Evolutionary conservation across 2,329 filamentous ascomycete species (phyloP), one percentile per base, ranked within the genome.

Genomic region (Aureobasidium sp.): DNA sequence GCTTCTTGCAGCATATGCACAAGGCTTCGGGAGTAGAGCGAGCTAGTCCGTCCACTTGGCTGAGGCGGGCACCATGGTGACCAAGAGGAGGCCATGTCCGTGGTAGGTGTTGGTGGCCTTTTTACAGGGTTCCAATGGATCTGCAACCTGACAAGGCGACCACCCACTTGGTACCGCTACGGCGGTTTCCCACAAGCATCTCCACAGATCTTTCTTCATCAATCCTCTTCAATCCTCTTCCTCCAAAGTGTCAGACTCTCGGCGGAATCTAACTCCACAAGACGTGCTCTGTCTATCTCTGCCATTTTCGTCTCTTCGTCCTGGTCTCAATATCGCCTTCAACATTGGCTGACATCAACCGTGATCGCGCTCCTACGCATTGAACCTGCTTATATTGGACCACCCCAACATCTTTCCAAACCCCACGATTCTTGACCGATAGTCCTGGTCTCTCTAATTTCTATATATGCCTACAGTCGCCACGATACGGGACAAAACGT

Each of bases 21-120:
- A 37, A 55, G 36, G 51, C 27, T 5, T 10, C 51, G 51, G 37
- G 15, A 55, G 37, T 29, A 32, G 15, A 55, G 26, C 10, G 32
- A 29, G 51, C 37, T 43, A 46, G 29, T 24, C 4, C 13, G 29
- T 24, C 4, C 13, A 57, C 39, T 59, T n/a, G 43, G 41, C 32
- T 34, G 32, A 46, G n/a, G 39, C 27, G 39, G 26, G 53, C 27
- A n/a, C 27, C 12, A 29, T 46, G 53, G n/a, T 57, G n/a, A 44
- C 41, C 52, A 56, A 41, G 39, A 46, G 9, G 41, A 46, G 53
- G 41, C 39, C 41, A 46, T 44, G 39, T n/a, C 46, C 53, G 27
- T 46, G 53, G 53, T 44, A 46, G 41, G 53, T 57, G 46, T 44
- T 57, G 39, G 53, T 17, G 53, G 53, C 53, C 53, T 57, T 57